A percentile compares a stretch with the other conserved stretches of the same genome.
phyloP scores from a whole-genome alignment of 2,329 filamentous ascomycete genomes.

The Diaporthe citriasiana region DNA sequence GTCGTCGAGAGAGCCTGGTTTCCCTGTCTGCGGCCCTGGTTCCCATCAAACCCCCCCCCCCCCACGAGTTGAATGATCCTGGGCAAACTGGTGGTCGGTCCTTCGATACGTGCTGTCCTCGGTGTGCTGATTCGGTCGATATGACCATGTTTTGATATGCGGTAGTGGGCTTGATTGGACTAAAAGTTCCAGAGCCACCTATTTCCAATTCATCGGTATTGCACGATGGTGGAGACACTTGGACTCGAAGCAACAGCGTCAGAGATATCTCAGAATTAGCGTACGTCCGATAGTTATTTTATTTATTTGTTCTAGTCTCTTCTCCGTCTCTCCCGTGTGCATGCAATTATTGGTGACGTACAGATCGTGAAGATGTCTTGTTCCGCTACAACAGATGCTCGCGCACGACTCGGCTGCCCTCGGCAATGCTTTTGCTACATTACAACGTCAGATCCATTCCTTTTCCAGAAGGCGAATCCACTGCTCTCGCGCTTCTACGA shows the following conservation, averaged over 20 bases:
- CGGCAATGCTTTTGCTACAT: slow-evolving; percentile 3
- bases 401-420: background rate
- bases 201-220: background rate
- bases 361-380: background rate
- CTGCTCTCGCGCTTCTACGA: background rate
- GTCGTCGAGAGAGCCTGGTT: background rate
- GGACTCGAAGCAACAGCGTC: too few species aligned
- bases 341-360: background rate
- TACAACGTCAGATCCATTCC: background rate
- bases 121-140: background rate
- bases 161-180: background rate
- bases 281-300: too few species aligned
- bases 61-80: background rate
- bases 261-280: background rate
- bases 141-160: background rate
- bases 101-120: background rate
- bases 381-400: background rate
- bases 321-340: background rate
- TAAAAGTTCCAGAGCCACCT: background rate
- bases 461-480: background rate
- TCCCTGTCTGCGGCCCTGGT: background rate
- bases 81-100: background rate
- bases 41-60: background rate
- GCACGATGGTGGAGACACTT: background rate
- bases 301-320: too few species aligned